phyloP scores from a whole-genome alignment of 1,139 yeast genomes.

The Wickerhamiella infanticola region DNA sequence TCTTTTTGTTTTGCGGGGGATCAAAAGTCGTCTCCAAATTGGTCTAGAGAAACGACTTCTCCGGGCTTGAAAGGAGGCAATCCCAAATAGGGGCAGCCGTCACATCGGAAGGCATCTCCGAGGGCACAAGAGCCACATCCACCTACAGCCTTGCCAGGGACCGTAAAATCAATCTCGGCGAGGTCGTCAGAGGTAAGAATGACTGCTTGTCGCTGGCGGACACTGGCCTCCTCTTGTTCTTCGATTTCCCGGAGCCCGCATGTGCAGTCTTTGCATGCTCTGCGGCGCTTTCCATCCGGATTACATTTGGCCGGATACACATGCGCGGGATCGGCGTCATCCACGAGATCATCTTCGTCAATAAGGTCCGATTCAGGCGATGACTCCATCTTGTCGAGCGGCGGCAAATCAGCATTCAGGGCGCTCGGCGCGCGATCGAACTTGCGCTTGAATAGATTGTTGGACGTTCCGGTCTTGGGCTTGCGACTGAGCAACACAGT shows the following conservation, averaged over 20 bases:
- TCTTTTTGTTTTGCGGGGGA: background rate
- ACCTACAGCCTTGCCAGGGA: constrained; percentile 74
- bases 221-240: constrained; percentile 23
- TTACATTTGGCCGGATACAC: constrained; percentile 29
- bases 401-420: constrained; percentile 17
- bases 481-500: background rate
- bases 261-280: constrained; percentile 88
- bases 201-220: constrained; percentile 16
- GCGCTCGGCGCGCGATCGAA: constrained; percentile 17
- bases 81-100: constrained; percentile 94
- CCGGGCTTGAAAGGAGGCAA: constrained; percentile 98
- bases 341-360: constrained; percentile 35
- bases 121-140: constrained; percentile 95
- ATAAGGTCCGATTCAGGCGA: constrained; percentile 31
- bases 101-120: constrained; percentile 97
- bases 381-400: constrained; percentile 5
- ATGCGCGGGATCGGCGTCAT: constrained; percentile 27
- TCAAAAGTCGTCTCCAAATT: constrained; percentile 21
- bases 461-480: constrained; percentile 3
- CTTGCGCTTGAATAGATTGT: constrained; percentile 13
- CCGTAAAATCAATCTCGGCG: constrained; percentile 84
- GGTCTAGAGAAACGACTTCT: constrained; percentile 33
- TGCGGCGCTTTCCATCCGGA: constrained; percentile 39
- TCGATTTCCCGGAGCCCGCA: constrained; percentile 80
- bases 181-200: constrained; percentile 46